These are phyloP conservation scores for Warburgia ugandensis DNA, from an alignment of 164 flowering plant genomes.

Conservation along the genomic window DNA sequence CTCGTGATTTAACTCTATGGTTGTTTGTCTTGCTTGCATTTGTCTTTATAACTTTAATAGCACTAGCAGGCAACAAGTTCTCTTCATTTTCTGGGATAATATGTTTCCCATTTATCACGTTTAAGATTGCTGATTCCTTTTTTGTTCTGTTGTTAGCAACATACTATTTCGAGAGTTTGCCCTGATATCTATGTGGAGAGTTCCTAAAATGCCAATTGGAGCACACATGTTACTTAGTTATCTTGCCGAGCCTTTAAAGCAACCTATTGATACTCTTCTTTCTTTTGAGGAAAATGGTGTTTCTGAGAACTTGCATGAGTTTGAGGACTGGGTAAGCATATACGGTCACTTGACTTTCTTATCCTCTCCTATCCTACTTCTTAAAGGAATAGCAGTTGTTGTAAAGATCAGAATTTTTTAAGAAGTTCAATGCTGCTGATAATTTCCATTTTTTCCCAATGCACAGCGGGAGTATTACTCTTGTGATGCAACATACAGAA, in stretches of 20 bases:
- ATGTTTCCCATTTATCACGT: background rate
- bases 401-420: background rate
- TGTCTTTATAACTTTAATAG: too few species aligned
- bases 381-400: background rate
- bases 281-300: slow-evolving; percentile 46
- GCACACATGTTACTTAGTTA: slow-evolving; percentile 81
- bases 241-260: slow-evolving; percentile 95
- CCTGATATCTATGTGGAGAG: slow-evolving; percentile 96
- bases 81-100: background rate
- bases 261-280: slow-evolving; percentile 39
- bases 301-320: slow-evolving; percentile 66
- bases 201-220: slow-evolving; percentile 84
- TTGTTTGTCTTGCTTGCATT: background rate
- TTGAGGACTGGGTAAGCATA: slow-evolving; percentile 79
- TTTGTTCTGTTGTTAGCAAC: slow-evolving; percentile 47
- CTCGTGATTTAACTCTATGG: background rate
- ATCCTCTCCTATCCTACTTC: background rate
- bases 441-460: slow-evolving; percentile 5
- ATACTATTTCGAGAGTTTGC: slow-evolving; percentile 89
- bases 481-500: slow-evolving; percentile 90
- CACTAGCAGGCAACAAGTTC: too few species aligned
- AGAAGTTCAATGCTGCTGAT: background rate
- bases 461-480: slow-evolving; percentile 82
- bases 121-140: slow-evolving; percentile 7
- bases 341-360: background rate